phyloP scores from a whole-genome alignment of 768 basidiomycete genomes.

The Podaxis carcinomalis region DNA sequence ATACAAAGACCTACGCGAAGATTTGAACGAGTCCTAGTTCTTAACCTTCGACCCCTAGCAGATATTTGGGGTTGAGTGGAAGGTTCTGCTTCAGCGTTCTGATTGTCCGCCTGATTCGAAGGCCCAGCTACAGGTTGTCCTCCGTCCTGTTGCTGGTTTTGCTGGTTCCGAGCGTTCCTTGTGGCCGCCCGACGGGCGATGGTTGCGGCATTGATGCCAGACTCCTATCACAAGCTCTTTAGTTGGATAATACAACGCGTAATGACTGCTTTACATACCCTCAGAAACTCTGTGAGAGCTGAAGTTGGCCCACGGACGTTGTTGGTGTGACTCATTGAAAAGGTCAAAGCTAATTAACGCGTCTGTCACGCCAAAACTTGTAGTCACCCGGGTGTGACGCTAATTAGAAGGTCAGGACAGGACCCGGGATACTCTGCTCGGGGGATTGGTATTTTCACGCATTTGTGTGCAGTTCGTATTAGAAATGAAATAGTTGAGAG shows the following conservation, averaged over 20 bases:
- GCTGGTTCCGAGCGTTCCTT: constrained; percentile 22
- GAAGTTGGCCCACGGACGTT: constrained; percentile 81
- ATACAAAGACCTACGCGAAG: constrained; percentile 1
- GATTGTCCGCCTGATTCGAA: constrained; percentile 23
- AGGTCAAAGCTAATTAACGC: constrained; percentile 8
- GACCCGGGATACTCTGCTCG: too few relatives aligned
- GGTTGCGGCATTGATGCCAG: constrained; percentile 44
- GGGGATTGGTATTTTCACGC: too few relatives aligned
- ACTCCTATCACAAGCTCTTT: constrained; percentile 25
- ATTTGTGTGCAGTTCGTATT: too few relatives aligned
- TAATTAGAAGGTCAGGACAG: background rate
- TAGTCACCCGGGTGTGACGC: background rate
- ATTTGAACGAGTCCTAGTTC: constrained; percentile 4
- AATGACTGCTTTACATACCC: constrained; percentile 38
- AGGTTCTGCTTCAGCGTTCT: constrained; percentile 8
- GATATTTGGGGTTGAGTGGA: constrained; percentile 14
- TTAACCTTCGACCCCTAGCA: constrained; percentile 16
- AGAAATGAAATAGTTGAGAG: too few relatives aligned
- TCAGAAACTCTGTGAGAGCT: constrained; percentile 77
- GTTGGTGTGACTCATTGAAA: constrained; percentile 22
- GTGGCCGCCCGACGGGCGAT: constrained; percentile 37
- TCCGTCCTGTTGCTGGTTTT: constrained; percentile 17
- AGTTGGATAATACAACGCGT: background rate
- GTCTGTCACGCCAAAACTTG: background rate
- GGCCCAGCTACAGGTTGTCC: constrained; percentile 43